Conservation (phyloP, 164 flowering plant genomes). For the Nymphaea thermarum region DNA sequence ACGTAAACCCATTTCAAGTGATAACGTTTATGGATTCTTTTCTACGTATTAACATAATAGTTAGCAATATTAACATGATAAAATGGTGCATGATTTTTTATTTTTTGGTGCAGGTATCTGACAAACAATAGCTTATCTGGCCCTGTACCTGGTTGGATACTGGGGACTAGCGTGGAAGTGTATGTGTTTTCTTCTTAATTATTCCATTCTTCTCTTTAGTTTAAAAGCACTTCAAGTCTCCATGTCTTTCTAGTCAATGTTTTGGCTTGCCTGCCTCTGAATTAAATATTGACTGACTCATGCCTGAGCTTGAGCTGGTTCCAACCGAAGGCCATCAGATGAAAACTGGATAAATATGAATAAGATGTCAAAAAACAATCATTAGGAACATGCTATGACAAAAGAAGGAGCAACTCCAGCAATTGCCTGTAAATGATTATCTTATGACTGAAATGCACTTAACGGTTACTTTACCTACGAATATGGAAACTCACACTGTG, state of each 20-base stretch:
- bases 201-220: slow-evolving; percentile 1
- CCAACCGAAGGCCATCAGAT: neutral
- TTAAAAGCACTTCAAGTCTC: neutral
- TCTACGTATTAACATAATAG: too few relatives aligned
- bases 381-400: too few relatives aligned
- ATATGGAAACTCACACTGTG: too few relatives aligned
- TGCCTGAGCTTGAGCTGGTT: neutral
- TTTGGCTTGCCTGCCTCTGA: neutral
- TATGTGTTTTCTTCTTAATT: slow-evolving; percentile 19
- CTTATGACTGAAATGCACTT: too few relatives aligned
- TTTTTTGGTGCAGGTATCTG: slow-evolving; percentile 32
- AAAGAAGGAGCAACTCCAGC: too few relatives aligned
- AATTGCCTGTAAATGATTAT: too few relatives aligned
- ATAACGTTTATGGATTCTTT: too few relatives aligned
- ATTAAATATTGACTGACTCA: neutral
- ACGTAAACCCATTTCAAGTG: too few relatives aligned
- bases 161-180: slow-evolving; percentile 44
- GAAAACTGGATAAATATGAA: neutral
- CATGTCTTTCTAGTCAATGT: neutral
- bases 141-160: slow-evolving; percentile 38
- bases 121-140: slow-evolving; percentile 63
- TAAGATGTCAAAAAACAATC: neutral
- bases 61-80: slow-evolving; percentile 8
- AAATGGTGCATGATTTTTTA: neutral
- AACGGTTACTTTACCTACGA: too few relatives aligned